Conservation (phyloP, 2,329 filamentous ascomycete genomes). For the Neofusicoccum parvum region DNA sequence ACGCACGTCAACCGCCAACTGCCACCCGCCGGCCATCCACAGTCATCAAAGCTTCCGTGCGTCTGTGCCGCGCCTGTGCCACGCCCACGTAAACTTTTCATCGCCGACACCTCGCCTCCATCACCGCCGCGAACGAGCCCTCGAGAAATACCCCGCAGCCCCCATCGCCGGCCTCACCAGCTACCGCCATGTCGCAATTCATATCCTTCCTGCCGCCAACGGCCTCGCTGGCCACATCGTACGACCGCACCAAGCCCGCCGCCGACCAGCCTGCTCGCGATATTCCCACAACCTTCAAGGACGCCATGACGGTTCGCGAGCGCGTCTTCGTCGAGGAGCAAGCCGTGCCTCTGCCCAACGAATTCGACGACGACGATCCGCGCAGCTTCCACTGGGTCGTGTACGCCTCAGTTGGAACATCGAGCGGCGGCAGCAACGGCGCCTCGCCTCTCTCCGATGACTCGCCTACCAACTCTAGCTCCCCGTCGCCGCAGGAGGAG, state of each 20-base stretch:
- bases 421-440: slow-evolving; percentile 44
- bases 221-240: slow-evolving; percentile 36
- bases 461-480: slow-evolving; percentile 42
- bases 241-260: slow-evolving; percentile 38
- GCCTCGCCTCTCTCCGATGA: background rate
- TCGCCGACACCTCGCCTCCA: background rate
- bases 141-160: background rate
- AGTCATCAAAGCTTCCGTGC: background rate
- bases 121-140: background rate
- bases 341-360: slow-evolving; percentile 61
- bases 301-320: slow-evolving; percentile 61
- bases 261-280: slow-evolving; percentile 34
- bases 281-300: slow-evolving; percentile 50
- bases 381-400: slow-evolving; percentile 84
- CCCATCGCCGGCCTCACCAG: background rate
- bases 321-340: slow-evolving; percentile 63
- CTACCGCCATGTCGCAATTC: slow-evolving; percentile 37
- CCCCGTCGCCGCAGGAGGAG: slow-evolving; percentile 33
- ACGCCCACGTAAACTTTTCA: background rate
- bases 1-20: background rate
- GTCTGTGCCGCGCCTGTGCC: background rate
- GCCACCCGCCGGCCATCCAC: background rate
- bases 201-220: slow-evolving; percentile 41
- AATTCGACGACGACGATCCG: slow-evolving; percentile 79
- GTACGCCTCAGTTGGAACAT: slow-evolving; percentile 66